Conservation (phyloP, 768 basidiomycete genomes). For the Mycena venus region DNA sequence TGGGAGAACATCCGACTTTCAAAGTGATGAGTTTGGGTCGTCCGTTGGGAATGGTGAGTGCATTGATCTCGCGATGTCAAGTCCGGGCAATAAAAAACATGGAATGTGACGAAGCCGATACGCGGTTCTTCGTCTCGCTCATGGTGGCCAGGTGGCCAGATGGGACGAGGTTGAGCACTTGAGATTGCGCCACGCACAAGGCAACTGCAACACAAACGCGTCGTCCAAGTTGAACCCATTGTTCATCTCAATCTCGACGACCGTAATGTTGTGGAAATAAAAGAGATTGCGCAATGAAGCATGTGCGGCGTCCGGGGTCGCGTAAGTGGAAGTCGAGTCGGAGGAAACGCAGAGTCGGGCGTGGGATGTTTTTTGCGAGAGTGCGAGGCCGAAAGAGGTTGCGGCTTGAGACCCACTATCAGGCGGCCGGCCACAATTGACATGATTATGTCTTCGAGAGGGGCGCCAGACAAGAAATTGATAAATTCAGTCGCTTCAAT, state of each 20-base stretch:
- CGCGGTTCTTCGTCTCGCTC: background rate
- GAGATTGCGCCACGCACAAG: background rate
- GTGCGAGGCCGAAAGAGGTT: background rate
- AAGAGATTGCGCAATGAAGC: background rate
- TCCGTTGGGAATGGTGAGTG: background rate
- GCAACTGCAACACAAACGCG: background rate
- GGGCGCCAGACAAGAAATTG: background rate
- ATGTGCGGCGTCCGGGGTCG: background rate
- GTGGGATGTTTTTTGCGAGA: background rate
- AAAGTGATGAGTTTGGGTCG: background rate
- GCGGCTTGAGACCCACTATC: no score
- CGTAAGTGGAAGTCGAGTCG: background rate
- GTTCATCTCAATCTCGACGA: background rate
- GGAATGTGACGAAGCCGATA: background rate
- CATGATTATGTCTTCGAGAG: background rate
- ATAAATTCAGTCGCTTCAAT: background rate
- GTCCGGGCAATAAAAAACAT: background rate
- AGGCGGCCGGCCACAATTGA: background rate
- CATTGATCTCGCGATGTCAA: background rate
- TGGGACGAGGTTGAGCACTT: background rate
- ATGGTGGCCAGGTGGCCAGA: no score
- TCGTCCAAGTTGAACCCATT: background rate
- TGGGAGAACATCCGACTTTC: background rate
- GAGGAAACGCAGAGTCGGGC: background rate
- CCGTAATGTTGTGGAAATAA: background rate